A percentile compares a stretch with the other conserved stretches of the same genome.
These are phyloP conservation scores for Tuber melanosporum DNA, from an alignment of 495 filamentous ascomycete genomes.

Conservation along the genomic window DNA sequence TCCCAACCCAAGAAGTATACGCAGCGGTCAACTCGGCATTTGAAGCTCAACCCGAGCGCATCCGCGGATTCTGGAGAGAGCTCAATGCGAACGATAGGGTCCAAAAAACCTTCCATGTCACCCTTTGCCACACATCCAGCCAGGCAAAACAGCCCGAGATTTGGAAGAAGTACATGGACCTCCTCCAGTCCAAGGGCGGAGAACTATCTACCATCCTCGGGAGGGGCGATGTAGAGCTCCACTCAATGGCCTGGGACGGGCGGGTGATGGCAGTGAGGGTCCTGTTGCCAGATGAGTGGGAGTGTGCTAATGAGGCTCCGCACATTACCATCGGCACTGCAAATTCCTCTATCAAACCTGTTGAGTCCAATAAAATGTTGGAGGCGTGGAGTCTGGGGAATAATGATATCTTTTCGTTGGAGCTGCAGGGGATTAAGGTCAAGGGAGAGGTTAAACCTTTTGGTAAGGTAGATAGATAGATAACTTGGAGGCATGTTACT, in stretches of 20 bases:
- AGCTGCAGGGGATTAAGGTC: background rate
- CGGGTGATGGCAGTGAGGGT: constrained; percentile 84
- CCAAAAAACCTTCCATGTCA: constrained; percentile 86
- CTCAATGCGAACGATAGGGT: constrained; percentile 66
- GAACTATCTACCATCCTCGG: constrained; percentile 46
- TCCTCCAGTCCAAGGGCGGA: constrained; percentile 45
- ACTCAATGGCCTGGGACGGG: constrained; percentile 63
- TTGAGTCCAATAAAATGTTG: constrained; percentile 84
- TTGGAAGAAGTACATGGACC: constrained; percentile 60
- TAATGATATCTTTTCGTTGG: background rate
- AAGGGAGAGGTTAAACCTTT: background rate
- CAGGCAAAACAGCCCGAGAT: constrained; percentile 54
- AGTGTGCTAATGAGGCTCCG: constrained; percentile 68
- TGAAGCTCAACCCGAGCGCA: constrained; percentile 48
- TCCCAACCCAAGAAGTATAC: constrained; percentile 4
- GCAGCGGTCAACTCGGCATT: constrained; percentile 55
- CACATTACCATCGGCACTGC: constrained; percentile 88
- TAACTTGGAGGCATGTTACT: background rate
- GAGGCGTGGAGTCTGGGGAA: constrained; percentile 5
- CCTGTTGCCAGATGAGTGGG: constrained; percentile 57
- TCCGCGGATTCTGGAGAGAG: constrained; percentile 63
- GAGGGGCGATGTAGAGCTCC: constrained; percentile 50
- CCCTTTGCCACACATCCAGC: constrained; percentile 72
- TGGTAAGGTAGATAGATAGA: background rate
- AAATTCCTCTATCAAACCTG: constrained; percentile 66